phyloP scores from a whole-genome alignment of 306 rosid species.

The Begonia peltatifolia region DNA sequence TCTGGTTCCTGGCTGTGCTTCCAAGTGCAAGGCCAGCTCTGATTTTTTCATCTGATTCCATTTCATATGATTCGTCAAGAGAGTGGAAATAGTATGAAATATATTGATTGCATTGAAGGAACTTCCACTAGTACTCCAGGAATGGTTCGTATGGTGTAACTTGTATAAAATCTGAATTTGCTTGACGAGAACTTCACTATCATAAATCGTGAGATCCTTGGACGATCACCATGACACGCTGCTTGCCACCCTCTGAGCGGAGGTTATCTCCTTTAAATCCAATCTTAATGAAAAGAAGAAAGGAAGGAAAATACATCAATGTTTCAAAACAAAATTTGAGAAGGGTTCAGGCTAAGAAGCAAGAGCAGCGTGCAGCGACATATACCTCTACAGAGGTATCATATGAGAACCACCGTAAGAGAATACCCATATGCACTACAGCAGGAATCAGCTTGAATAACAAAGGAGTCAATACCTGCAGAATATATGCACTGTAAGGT shows the following conservation, averaged over 20 bases:
- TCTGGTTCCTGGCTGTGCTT: no score
- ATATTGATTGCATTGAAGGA: no score
- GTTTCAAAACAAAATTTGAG: conserved; percentile 6
- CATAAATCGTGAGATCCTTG: conserved; percentile 66
- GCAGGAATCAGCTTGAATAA: conserved; percentile 1
- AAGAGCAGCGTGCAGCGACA: not conserved
- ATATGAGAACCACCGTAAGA: not conserved
- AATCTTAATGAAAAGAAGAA: conserved; percentile 41
- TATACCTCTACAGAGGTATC: not conserved
- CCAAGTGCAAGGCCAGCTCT: no score
- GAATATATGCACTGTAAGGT: not conserved
- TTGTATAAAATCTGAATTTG: no score
- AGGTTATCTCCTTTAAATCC: conserved; percentile 59
- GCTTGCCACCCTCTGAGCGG: conserved; percentile 65
- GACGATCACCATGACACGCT: conserved; percentile 60
- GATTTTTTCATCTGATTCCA: no score
- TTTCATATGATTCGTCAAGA: no score
- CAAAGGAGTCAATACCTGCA: not conserved
- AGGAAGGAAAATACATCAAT: conserved; percentile 9
- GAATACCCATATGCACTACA: conserved; percentile 28
- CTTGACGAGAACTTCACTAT: not conserved
- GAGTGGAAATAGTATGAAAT: no score
- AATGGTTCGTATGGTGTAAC: no score
- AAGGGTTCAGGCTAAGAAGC: not conserved
- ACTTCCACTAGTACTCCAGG: no score